These are phyloP conservation scores for Nemania bipapillata DNA, from an alignment of 2,329 filamentous ascomycete species.

Conservation along the genomic window DNA sequence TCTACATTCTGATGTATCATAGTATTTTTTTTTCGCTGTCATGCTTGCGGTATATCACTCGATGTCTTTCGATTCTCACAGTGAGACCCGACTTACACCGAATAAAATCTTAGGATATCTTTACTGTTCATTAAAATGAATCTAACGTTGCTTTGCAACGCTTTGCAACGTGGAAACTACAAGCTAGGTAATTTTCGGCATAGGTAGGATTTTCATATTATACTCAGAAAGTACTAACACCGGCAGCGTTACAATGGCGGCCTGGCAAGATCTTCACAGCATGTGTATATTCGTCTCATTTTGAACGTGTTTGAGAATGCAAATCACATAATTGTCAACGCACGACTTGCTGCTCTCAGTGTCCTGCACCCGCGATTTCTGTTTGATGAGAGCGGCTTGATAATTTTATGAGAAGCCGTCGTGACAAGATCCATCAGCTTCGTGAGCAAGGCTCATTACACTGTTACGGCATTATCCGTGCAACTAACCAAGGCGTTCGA, in stretches of 20 bases:
- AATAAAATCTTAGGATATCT: not conserved
- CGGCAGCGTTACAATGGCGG: slow-evolving; percentile 6
- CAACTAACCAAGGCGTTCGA: not conserved
- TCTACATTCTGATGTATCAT: not conserved
- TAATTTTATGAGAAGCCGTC: not conserved
- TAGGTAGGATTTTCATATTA: slow-evolving; percentile 1
- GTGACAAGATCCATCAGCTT: not conserved
- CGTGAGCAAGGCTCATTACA: slow-evolving; percentile 1
- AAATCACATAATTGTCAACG: slow-evolving; percentile 30
- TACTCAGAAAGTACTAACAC: not conserved
- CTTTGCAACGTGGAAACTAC: not conserved
- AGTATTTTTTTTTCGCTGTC: not conserved
- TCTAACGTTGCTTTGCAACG: not conserved
- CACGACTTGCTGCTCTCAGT: slow-evolving; percentile 9
- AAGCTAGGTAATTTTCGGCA: not conserved
- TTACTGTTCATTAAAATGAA: not conserved
- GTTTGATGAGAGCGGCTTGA: slow-evolving; percentile 8
- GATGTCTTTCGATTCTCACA: not conserved
- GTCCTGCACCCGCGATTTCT: not conserved
- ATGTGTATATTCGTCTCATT: slow-evolving; percentile 37
- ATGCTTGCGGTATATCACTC: not conserved
- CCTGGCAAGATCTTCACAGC: slow-evolving; percentile 12
- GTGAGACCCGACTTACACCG: not conserved
- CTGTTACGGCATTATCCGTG: slow-evolving; percentile 4
- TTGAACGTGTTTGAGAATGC: slow-evolving; percentile 37